These are phyloP conservation scores for Stephanodiscus minutulus DNA, from an alignment of 108 stramenopile genomes.

Conservation along the genomic window DNA sequence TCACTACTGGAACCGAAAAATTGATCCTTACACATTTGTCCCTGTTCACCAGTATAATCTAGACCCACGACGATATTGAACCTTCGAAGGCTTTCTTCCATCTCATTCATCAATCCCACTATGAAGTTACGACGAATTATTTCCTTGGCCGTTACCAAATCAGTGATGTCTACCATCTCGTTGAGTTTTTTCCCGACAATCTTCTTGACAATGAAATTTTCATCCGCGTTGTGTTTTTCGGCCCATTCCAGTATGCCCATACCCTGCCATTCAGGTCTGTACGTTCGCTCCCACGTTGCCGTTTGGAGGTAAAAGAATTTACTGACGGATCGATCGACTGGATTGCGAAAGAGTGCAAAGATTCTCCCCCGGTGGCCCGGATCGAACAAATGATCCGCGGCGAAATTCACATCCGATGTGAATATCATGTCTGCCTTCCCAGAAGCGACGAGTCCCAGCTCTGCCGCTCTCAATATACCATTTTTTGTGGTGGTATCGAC, in stretches of 20 bases:
- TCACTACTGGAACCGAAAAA: slow-evolving; percentile 8
- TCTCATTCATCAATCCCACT: slow-evolving; percentile 30
- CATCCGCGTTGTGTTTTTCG: slow-evolving; percentile 8
- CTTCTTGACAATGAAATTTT: slow-evolving; percentile 12
- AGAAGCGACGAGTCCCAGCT: slow-evolving; percentile 37
- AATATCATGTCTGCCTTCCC: slow-evolving; percentile 43
- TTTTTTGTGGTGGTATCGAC: slow-evolving; percentile 50
- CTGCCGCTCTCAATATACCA: slow-evolving; percentile 42
- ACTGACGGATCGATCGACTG: slow-evolving; percentile 56
- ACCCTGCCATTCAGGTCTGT: slow-evolving; percentile 48
- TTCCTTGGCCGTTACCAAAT: slow-evolving; percentile 19
- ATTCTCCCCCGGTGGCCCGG: slow-evolving; percentile 17
- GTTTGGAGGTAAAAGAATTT: slow-evolving; percentile 59
- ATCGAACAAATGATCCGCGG: slow-evolving; percentile 26
- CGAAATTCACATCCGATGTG: slow-evolving; percentile 41
- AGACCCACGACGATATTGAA: slow-evolving; percentile 23
- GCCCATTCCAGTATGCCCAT: slow-evolving; percentile 58
- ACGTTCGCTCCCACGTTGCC: slow-evolving; percentile 60
- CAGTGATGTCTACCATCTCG: neutral
- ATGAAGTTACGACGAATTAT: slow-evolving; percentile 21
- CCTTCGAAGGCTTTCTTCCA: slow-evolving; percentile 29
- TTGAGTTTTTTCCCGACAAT: slow-evolving; percentile 4
- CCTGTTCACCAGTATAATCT: neutral
- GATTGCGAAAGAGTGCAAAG: slow-evolving; percentile 56
- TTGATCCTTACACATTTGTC: slow-evolving; percentile 11